Evolutionary conservation across 305 asterid species (phyloP), one percentile per base, ranked within the genome.

Genomic region (Plantago coronopus): DNA sequence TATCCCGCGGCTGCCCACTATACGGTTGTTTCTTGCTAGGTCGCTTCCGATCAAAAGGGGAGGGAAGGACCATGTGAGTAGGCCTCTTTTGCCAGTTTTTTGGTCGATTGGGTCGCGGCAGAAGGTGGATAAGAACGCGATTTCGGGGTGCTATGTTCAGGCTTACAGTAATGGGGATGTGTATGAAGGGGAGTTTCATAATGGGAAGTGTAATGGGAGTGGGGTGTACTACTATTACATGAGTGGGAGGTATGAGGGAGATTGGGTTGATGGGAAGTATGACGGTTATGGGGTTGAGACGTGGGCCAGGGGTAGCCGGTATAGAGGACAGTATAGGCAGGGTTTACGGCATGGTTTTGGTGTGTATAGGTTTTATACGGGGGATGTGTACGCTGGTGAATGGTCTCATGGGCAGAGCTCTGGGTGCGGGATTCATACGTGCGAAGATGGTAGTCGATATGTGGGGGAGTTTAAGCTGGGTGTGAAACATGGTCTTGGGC

Each of bases 241-340:
- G 95, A 86, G 97, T 76, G 97, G 98, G 57, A 90, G 95, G 72
- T 90, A 85, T 62, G 97, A 87, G 38, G 96, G 97, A 29, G 97
- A 87, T 73, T 90, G 96, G 97, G 75, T 87, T n/a, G 97, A 87
- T 63, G 97, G 97, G 0, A 90, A 87, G 74, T 89, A 89, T 65
- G 97, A 89, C 57, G 97, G 97, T 19, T 79, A 80, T 70, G 97
- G 97, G 4, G 95, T 90, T 4, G 97, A 90, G 74, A 87, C 96
- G 0, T 90, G 97, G 97, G 96, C 93, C 0, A 78, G 89, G 68
- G 97, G 97, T 3, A 90, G 97, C 67, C 74, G 96, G 17, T 83
- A 90, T 63, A 72, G 95, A 63, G 97, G 97, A 60, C 97, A 89
- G 72, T 85, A 89, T 60, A 74, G 90, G 70, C 95, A 83, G 65